Evolutionary conservation across 768 basidiomycete genomes (phyloP).

Genomic region (Tulasnella sp.): DNA sequence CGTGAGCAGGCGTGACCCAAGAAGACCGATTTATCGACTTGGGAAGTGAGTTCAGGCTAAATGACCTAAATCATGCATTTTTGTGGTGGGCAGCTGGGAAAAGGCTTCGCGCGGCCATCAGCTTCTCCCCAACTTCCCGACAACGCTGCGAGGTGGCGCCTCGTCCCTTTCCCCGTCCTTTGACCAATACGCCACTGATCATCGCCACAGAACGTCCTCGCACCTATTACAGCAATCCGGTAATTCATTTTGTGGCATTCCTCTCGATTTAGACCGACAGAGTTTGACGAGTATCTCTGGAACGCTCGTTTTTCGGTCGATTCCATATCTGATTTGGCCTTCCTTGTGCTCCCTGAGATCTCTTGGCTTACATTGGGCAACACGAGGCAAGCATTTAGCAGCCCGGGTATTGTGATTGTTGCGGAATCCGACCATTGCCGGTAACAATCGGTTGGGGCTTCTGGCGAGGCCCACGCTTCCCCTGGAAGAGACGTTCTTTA

Average conservation of each 20-base stretch:
- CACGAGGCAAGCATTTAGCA: neutral
- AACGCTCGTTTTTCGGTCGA: neutral
- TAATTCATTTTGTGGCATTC: neutral
- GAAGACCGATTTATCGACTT: neutral
- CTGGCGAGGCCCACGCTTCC: conserved; percentile 15
- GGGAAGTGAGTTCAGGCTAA: neutral
- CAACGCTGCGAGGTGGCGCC: conserved; percentile 12
- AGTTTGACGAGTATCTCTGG: neutral
- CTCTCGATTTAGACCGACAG: neutral
- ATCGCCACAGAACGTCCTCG: neutral
- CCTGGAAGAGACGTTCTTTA: conserved; percentile 10
- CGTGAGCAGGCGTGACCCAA: neutral
- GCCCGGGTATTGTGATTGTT: conserved; percentile 13
- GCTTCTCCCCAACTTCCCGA: neutral
- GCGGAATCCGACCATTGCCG: conserved; percentile 2
- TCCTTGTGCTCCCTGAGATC: neutral
- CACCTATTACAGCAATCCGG: neutral
- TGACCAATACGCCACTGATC: neutral
- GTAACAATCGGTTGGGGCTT: neutral
- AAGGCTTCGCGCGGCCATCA: neutral
- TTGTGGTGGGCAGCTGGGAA: neutral
- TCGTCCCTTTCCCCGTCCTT: neutral
- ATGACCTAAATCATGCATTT: neutral
- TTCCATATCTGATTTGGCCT: neutral
- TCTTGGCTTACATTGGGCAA: neutral